These are phyloP conservation scores for Musa troglodytarum DNA, from an alignment of 176 grass and related monocot genomes.

Conservation along the genomic window DNA sequence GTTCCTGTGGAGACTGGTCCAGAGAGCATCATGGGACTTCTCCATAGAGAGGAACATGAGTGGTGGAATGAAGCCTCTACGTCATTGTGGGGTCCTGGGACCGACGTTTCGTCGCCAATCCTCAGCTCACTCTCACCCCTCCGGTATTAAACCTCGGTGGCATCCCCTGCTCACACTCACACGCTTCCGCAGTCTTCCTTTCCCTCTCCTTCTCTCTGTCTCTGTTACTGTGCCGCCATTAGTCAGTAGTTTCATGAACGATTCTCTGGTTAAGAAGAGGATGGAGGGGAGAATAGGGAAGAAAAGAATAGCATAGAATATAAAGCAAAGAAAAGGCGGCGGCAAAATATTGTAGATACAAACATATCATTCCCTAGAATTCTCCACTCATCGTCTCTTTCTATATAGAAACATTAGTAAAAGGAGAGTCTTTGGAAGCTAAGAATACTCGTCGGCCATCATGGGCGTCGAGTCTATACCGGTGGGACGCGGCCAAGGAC, in stretches of 20 bases:
- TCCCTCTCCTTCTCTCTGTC: background rate
- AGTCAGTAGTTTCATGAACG: background rate
- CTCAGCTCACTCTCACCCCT: background rate
- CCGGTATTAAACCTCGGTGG: conserved; percentile 3
- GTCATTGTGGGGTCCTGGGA: background rate
- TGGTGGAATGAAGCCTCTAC: background rate
- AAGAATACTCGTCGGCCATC: background rate
- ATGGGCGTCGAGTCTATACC: background rate
- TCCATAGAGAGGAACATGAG: too few species aligned
- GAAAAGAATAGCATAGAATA: background rate
- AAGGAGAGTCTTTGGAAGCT: background rate
- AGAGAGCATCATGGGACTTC: too few species aligned
- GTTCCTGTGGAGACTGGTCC: background rate
- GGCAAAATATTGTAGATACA: too few species aligned
- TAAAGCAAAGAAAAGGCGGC: background rate
- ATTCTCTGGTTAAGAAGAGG: background rate
- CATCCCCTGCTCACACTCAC: background rate
- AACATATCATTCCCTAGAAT: background rate
- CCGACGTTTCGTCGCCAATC: background rate
- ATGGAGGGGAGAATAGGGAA: too few species aligned
- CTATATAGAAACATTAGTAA: background rate
- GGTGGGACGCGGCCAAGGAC: background rate
- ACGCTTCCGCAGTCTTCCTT: background rate
- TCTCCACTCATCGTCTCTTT: background rate
- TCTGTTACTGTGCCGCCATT: background rate